phyloP scores from a whole-genome alignment of 441 rosid species.

The Populus hybrid region DNA sequence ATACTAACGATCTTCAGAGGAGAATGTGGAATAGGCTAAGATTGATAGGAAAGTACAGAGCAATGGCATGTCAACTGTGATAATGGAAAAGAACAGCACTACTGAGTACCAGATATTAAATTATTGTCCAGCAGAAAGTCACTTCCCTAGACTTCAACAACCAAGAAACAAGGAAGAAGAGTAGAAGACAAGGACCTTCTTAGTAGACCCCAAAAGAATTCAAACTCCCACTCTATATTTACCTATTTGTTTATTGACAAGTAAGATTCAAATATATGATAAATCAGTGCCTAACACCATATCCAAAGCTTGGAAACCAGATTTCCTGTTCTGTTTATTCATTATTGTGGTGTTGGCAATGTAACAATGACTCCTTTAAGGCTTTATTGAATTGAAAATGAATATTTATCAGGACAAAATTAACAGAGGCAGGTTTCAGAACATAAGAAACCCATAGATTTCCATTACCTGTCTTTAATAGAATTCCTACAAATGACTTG shows the following conservation, averaged over 20 bases:
- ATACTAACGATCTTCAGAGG: neutral
- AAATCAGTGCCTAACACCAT: neutral
- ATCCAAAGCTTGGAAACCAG: neutral
- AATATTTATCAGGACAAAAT: neutral
- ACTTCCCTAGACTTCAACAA: neutral
- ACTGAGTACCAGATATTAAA: neutral
- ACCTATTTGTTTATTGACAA: neutral
- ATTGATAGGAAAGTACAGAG: neutral
- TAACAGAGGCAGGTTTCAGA: neutral
- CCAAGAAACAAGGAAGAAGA: neutral
- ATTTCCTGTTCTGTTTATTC: neutral
- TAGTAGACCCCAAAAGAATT: neutral
- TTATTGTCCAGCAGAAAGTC: neutral
- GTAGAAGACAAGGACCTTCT: neutral
- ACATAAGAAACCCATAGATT: neutral
- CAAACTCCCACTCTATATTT: neutral
- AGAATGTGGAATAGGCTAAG: neutral
- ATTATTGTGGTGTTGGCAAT: neutral
- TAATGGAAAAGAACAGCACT: neutral
- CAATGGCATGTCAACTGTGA: neutral
- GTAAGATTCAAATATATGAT: neutral
- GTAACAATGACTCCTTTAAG: neutral
- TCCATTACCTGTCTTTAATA: neutral
- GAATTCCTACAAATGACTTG: neutral
- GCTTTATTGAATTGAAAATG: neutral